Evolutionary conservation across 2,329 filamentous ascomycete genomes (phyloP).

Genomic region (Cladosporium sphaerospermum): DNA sequence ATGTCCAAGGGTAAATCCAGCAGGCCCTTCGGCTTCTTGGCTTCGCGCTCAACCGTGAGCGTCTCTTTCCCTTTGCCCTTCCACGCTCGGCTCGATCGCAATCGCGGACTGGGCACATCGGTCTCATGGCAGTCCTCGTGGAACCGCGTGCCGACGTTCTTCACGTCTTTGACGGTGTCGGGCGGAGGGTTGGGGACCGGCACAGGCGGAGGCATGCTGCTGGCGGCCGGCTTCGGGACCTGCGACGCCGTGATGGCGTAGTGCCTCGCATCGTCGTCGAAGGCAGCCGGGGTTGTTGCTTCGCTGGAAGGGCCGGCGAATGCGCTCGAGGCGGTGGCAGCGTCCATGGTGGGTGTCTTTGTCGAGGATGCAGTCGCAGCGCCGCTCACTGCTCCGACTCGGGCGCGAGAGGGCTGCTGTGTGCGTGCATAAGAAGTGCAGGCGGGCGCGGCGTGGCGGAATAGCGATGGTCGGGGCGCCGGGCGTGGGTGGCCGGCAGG

Average conservation of each 20-base stretch:
- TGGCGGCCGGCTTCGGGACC: constrained; percentile 21
- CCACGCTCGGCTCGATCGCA: constrained; percentile 38
- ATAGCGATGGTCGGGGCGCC: neutral
- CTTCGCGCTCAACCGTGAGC: constrained; percentile 30
- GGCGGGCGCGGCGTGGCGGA: neutral
- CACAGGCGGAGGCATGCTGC: constrained; percentile 12
- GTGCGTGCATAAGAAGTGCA: neutral
- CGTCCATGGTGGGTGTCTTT: constrained; percentile 7
- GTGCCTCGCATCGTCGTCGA: constrained; percentile 25
- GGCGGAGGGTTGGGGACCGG: constrained; percentile 14
- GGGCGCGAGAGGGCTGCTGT: neutral
- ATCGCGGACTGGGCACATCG: constrained; percentile 23
- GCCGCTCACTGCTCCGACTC: constrained; percentile 7
- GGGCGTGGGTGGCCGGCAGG: too few relatives aligned
- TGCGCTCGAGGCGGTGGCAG: constrained; percentile 1
- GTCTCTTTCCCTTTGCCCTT: constrained; percentile 43
- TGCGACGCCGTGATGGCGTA: constrained; percentile 24
- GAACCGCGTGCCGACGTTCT: constrained; percentile 25
- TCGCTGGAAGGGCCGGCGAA: constrained; percentile 19
- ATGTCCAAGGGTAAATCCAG: constrained; percentile 74
- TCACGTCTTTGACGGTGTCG: constrained; percentile 21
- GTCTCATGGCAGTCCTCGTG: constrained; percentile 27
- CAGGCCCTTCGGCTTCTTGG: constrained; percentile 55
- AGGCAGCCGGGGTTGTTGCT: constrained; percentile 15
- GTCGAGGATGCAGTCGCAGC: constrained; percentile 1